These are phyloP conservation scores for Saccharomyces kudriavzevii DNA, from an alignment of 805 yeast genomes.

Conservation along the genomic window DNA sequence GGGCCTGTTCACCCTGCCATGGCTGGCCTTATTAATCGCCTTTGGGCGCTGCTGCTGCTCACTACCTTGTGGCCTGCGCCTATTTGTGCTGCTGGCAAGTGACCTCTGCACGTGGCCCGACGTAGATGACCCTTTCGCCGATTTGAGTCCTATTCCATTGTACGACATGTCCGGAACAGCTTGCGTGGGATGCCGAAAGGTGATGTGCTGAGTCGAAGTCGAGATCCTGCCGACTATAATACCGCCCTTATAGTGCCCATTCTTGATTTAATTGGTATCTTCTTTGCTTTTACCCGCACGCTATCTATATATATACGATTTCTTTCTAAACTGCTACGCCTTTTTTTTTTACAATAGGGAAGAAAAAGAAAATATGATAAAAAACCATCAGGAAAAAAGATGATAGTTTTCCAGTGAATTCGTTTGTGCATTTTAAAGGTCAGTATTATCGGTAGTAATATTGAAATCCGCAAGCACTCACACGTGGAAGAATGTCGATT, in stretches of 20 bases:
- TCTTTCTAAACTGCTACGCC: background rate
- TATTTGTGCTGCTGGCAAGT: conserved; percentile 13
- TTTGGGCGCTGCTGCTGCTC: background rate
- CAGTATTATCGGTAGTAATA: background rate
- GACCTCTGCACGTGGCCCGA: conserved; percentile 30
- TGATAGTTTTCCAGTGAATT: background rate
- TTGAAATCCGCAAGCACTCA: background rate
- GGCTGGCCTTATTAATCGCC: background rate
- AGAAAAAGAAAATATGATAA: background rate
- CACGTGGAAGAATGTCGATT: conserved; percentile 10
- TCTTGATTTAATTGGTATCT: background rate
- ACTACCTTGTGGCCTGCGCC: conserved; percentile 4
- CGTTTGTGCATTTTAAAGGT: background rate
- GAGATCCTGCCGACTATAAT: background rate
- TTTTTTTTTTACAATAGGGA: background rate
- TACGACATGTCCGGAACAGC: conserved; percentile 17
- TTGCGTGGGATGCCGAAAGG: background rate
- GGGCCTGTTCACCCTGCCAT: background rate
- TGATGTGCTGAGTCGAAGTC: background rate
- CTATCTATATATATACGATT: background rate
- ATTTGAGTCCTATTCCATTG: conserved; percentile 26
- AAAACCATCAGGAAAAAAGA: background rate
- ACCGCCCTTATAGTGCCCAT: background rate
- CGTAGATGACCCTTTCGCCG: conserved; percentile 30
- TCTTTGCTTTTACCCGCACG: background rate